Conservation (phyloP, 2,329 filamentous ascomycete species). For the Cadophora luteo-olivacea region DNA sequence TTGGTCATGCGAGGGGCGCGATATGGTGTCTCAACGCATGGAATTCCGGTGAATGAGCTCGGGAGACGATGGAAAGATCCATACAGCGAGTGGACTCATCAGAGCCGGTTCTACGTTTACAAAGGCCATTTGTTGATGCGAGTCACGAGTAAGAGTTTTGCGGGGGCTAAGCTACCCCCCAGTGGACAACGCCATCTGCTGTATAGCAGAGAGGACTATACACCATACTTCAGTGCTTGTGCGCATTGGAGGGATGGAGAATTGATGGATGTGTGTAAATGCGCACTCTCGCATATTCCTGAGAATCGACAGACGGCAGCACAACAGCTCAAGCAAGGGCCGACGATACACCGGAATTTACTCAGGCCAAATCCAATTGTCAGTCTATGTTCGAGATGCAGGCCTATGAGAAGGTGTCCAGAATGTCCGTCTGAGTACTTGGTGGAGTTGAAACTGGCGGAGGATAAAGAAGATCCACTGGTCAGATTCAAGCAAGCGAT, state of each 20-base stretch:
- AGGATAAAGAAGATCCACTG: conserved; percentile 55
- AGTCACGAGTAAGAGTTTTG: conserved; percentile 60
- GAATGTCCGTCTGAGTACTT: conserved; percentile 68
- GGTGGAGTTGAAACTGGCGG: conserved; percentile 63
- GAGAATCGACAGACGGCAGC: conserved; percentile 47
- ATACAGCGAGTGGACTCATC: conserved; percentile 60
- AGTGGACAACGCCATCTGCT: conserved; percentile 61
- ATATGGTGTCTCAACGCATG: conserved; percentile 53
- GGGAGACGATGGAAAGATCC: conserved; percentile 57
- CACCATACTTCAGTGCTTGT: conserved; percentile 67
- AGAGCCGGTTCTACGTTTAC: conserved; percentile 59
- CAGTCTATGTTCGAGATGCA: conserved; percentile 59
- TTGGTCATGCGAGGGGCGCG: conserved; percentile 57
- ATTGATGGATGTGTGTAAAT: conserved; percentile 66
- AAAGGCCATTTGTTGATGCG: conserved; percentile 62
- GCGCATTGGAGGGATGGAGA: conserved; percentile 68
- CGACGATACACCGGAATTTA: conserved; percentile 27
- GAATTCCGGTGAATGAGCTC: conserved; percentile 54
- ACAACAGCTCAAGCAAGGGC: conserved; percentile 43
- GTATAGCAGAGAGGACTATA: conserved; percentile 65
- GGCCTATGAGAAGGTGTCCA: conserved; percentile 65
- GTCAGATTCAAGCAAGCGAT: conserved; percentile 64
- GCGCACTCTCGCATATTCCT: conserved; percentile 63
- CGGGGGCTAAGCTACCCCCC: conserved; percentile 56
- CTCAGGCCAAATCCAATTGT: conserved; percentile 52